These are phyloP conservation scores for Prunus mongolica DNA, from an alignment of 306 rosid species.

Conservation along the genomic window DNA sequence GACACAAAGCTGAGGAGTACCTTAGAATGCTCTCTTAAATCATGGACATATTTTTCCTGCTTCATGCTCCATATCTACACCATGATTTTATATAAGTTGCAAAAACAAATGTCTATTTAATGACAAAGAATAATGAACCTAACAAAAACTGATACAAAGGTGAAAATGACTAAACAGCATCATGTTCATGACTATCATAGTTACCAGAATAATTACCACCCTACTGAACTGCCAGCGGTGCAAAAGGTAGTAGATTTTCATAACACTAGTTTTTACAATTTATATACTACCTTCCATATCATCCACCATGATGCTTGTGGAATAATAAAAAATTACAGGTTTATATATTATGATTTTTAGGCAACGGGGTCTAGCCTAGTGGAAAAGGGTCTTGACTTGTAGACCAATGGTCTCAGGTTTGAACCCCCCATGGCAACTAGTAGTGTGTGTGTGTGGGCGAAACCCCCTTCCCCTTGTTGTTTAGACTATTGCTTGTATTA, in stretches of 20 bases:
- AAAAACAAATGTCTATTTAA: neutral
- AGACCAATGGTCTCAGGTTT: too few species aligned
- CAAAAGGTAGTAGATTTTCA: too few species aligned
- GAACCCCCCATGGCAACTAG: too few species aligned
- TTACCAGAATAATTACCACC: too few species aligned
- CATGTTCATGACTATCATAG: neutral
- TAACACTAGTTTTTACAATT: neutral
- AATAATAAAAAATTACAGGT: too few species aligned
- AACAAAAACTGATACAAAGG: neutral
- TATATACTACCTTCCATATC: neutral
- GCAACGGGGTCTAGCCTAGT: too few species aligned
- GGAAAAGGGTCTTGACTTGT: too few species aligned
- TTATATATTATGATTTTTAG: too few species aligned
- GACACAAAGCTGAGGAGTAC: conserved; percentile 24
- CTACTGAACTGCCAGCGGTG: too few species aligned
- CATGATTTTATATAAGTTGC: conserved; percentile 17
- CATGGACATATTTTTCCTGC: conserved; percentile 81
- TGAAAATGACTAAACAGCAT: neutral
- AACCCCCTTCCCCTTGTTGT: too few species aligned
- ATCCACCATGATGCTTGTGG: neutral
- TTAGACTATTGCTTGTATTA: too few species aligned
- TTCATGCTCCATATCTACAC: conserved; percentile 92
- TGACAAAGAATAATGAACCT: neutral
- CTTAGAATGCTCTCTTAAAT: conserved; percentile 89
- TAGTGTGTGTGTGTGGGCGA: too few species aligned